Conservation (phyloP, 2,329 filamentous ascomycete species). For the Polychaeton citri region DNA sequence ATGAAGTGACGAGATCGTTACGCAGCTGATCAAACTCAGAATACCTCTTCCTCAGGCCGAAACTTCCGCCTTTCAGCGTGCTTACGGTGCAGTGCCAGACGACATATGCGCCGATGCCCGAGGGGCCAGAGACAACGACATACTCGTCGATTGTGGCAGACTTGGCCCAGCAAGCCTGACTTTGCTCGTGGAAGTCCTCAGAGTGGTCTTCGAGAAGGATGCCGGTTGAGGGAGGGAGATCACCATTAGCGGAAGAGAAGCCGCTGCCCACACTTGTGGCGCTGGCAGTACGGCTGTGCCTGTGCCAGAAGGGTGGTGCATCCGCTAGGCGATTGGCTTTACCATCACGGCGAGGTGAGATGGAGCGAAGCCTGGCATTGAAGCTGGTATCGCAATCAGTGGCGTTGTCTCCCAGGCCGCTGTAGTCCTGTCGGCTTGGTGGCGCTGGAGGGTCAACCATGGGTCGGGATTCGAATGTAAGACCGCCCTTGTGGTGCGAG, state of each 20-base stretch:
- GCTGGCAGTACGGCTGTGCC: constrained; percentile 21
- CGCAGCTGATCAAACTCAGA: constrained; percentile 87
- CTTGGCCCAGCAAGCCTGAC: constrained; percentile 48
- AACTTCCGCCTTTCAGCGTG: constrained; percentile 51
- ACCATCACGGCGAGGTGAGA: too few species aligned
- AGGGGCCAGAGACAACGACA: constrained; percentile 45
- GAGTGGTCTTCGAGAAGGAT: constrained; percentile 55
- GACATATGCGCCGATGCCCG: constrained; percentile 71
- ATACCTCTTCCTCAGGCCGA: constrained; percentile 47
- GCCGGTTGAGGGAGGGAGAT: too few species aligned
- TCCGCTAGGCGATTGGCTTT: too few species aligned
- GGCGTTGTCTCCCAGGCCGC: too few species aligned
- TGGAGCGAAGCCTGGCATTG: too few species aligned
- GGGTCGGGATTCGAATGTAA: too few species aligned
- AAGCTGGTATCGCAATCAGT: too few species aligned
- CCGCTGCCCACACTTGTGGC: not conserved
- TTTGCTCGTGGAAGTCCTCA: constrained; percentile 42
- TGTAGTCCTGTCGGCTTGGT: too few species aligned
- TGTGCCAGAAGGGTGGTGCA: constrained; percentile 36
- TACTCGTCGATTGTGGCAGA: constrained; percentile 49
- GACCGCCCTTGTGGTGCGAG: too few species aligned
- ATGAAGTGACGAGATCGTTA: constrained; percentile 58
- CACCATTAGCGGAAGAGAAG: not conserved
- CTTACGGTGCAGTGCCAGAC: constrained; percentile 87
- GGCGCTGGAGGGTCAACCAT: too few species aligned